A percentile compares a stretch with the other conserved stretches of the same genome.
Evolutionary conservation across 768 basidiomycete species (phyloP).

Genomic region (Strobilomyces echinocephalus): DNA sequence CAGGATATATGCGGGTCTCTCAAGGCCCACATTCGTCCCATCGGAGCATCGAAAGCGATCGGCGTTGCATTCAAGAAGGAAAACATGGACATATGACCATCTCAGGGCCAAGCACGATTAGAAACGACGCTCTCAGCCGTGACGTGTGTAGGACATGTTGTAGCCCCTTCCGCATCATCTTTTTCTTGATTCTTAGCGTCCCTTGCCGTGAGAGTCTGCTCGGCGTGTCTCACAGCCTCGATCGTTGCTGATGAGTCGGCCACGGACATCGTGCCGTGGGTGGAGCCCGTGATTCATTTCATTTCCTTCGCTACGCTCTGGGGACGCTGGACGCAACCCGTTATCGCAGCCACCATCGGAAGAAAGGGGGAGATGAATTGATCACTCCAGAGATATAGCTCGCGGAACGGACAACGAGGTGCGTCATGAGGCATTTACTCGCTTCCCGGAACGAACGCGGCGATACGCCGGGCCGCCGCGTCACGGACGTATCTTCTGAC

Average conservation of each 20-base stretch:
- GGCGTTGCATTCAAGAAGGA: background rate
- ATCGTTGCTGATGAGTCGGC: background rate
- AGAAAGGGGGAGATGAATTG: background rate
- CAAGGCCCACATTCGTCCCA: background rate
- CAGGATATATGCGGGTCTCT: background rate
- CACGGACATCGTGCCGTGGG: constrained; percentile 6
- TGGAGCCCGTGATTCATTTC: background rate
- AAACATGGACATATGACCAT: background rate
- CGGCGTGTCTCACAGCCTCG: background rate
- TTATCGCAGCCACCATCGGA: background rate
- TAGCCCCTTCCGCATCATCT: background rate
- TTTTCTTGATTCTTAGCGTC: constrained; percentile 1
- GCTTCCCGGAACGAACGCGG: background rate
- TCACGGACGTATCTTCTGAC: background rate
- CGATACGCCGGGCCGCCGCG: background rate
- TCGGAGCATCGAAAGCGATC: constrained; percentile 6
- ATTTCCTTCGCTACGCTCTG: background rate
- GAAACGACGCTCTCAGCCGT: too few species aligned
- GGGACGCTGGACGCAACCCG: background rate
- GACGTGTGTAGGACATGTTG: constrained; percentile 1
- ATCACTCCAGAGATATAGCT: background rate
- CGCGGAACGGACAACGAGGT: background rate
- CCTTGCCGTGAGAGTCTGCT: background rate
- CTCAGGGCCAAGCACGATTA: too few species aligned
- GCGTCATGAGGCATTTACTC: too few species aligned